Conservation (phyloP, 2,329 filamentous ascomycete genomes). For the Penicillium decumbens region DNA sequence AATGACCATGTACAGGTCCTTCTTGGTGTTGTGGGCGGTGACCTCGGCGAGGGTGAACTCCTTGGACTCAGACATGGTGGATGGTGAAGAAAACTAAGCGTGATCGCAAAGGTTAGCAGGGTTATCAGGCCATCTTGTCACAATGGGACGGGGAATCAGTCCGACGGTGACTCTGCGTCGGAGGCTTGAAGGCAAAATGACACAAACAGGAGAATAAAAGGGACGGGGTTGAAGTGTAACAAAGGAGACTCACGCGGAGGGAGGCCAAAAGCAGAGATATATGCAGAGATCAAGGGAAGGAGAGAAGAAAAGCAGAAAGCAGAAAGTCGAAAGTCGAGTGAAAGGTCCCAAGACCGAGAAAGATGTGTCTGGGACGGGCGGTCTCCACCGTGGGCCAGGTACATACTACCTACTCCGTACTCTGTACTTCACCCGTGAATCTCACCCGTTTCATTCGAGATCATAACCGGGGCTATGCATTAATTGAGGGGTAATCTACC, state of each 20-base stretch:
- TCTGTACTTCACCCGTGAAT: not conserved
- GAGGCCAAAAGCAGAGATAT: not conserved
- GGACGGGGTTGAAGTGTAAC: not conserved
- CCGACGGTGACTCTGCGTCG: not conserved
- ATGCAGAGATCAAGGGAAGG: not conserved
- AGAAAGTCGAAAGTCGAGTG: too few species aligned
- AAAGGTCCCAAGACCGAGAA: not conserved
- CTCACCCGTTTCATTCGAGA: not conserved
- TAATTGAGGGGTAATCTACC: not conserved
- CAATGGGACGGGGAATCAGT: not conserved
- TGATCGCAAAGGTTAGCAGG: not conserved
- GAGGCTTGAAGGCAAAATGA: not conserved
- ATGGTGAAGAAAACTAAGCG: constrained; percentile 4
- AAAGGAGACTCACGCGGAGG: not conserved
- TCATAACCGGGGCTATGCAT: not conserved
- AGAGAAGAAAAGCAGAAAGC: not conserved
- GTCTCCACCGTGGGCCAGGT: not conserved
- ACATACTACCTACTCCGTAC: not conserved
- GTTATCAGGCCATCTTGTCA: not conserved
- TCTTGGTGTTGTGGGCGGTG: constrained; percentile 83
- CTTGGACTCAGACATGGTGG: constrained; percentile 53
- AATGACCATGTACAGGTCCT: constrained; percentile 82
- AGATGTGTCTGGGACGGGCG: not conserved
- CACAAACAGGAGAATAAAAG: not conserved
- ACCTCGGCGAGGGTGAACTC: constrained; percentile 75